phyloP scores from a whole-genome alignment of 306 rosid species.

The Arachis stenosperma region DNA sequence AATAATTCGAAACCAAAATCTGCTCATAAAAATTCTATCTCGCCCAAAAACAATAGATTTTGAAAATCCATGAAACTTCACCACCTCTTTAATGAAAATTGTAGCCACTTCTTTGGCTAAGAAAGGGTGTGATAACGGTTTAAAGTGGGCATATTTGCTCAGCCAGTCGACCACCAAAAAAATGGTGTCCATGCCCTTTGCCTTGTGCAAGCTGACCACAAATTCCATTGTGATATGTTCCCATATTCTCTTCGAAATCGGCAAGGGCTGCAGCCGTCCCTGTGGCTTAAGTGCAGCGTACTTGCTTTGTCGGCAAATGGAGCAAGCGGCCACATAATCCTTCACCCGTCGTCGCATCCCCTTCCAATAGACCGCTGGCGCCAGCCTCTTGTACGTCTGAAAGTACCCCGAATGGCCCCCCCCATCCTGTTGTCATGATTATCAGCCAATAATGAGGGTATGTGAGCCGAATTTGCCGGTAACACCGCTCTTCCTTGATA shows the following conservation, averaged over 20 bases:
- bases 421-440: not conserved
- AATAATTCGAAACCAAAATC: too few species aligned
- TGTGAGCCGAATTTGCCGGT: not conserved
- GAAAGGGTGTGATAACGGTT: not conserved
- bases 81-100: not conserved
- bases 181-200: not conserved
- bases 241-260: not conserved
- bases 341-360: not conserved
- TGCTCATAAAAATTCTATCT: too few species aligned
- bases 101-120: not conserved
- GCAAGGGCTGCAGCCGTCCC: not conserved
- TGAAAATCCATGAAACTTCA: too few species aligned
- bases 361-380: not conserved
- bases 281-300: not conserved
- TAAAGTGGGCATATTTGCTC: too few species aligned
- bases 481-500: not conserved
- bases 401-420: not conserved
- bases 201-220: not conserved
- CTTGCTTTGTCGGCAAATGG: not conserved
- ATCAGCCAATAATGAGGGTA: not conserved
- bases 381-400: not conserved
- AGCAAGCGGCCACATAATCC: not conserved
- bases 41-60: too few species aligned
- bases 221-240: too few species aligned
- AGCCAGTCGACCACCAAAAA: not conserved